Evolutionary conservation across 192 early-diverging fungal species (phyloP), one percentile per base, ranked within the genome.

Genomic region (Tieghemiomyces parasiticus): DNA sequence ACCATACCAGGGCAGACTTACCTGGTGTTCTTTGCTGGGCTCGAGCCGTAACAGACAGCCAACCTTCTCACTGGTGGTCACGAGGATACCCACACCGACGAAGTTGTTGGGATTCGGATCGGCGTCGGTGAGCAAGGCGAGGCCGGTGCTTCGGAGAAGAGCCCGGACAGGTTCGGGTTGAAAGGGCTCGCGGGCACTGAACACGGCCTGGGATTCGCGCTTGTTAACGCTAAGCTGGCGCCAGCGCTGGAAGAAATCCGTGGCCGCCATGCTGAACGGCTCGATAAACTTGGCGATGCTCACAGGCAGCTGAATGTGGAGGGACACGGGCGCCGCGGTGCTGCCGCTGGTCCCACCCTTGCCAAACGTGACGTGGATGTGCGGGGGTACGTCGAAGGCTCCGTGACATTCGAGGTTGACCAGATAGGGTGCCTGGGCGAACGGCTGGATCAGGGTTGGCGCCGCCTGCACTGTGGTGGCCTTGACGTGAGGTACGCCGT

Each of bases 161-260:
- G 63, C 69, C 32, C 75, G 70, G 12, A 80, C 69, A 59, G 69
- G 71, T 24, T 78, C 71, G 22, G 78, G 20, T 35, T 84, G 71
- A 12, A 80, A 75, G 9, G 72, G 64, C 0, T 63, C 63, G 2
- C 62, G 53, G 30, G 73, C 63, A 35, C 73, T 69, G 61, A 83
- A 83, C n/a, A 93, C 75, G 25, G 67, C 71, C 71, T 93, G 90
- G 22, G 71, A 72, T 63, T 99, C 95, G 26, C 90, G 76, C 45
- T 61, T 64, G 29, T 92, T 93, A 2, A 13, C 26, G 2, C 30
- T 13, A 69, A 99, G 87, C 72, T 97, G 95, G 67, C 85, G 85
- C 96, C 96, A 99, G 22, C 95, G 76, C 13, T 73, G 67, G 63
- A 98, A 92, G 66, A 93, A 99, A 62, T 90, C 88, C 9, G 63